Evolutionary conservation across 805 yeast genomes (phyloP).

Genomic region (Barnettozyma salicaria): DNA sequence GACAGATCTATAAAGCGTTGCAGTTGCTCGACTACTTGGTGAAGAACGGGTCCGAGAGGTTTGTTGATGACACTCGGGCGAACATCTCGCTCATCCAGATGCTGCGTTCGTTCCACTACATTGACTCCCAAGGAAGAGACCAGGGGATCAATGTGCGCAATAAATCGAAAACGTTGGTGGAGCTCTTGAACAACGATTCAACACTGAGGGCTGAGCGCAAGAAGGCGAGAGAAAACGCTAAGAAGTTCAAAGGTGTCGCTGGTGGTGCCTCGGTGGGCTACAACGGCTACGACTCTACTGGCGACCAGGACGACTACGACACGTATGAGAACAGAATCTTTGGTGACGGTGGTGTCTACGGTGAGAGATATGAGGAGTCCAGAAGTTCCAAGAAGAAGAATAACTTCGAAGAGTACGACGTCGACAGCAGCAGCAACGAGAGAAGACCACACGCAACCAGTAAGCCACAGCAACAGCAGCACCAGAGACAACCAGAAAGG

Average conservation of each 20-base stretch:
- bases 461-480: conserved; percentile 15
- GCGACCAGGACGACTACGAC: conserved; percentile 37
- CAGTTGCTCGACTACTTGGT: conserved; percentile 87
- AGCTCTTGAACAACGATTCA: conserved; percentile 69
- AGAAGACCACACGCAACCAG: conserved; percentile 4
- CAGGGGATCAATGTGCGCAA: conserved; percentile 95
- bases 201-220: conserved; percentile 78
- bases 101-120: conserved; percentile 90
- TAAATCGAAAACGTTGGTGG: conserved; percentile 71
- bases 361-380: conserved; percentile 56
- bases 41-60: conserved; percentile 89
- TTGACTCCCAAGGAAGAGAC: conserved; percentile 89
- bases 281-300: conserved; percentile 20
- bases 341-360: conserved; percentile 70
- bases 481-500: conserved; percentile 24
- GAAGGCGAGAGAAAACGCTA: conserved; percentile 80
- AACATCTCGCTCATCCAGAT: conserved; percentile 75
- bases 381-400: conserved; percentile 38
- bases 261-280: conserved; percentile 41
- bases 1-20: conserved; percentile 92
- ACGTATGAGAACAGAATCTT: conserved; percentile 45
- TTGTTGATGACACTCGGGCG: conserved; percentile 89
- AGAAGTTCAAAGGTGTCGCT: conserved; percentile 78
- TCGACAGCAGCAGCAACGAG: conserved; percentile 25
- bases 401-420: conserved; percentile 60